Base-by-base conservation (phyloP, 2,329 filamentous ascomycete genomes). In the Cadophora luteo-olivacea region DNA sequence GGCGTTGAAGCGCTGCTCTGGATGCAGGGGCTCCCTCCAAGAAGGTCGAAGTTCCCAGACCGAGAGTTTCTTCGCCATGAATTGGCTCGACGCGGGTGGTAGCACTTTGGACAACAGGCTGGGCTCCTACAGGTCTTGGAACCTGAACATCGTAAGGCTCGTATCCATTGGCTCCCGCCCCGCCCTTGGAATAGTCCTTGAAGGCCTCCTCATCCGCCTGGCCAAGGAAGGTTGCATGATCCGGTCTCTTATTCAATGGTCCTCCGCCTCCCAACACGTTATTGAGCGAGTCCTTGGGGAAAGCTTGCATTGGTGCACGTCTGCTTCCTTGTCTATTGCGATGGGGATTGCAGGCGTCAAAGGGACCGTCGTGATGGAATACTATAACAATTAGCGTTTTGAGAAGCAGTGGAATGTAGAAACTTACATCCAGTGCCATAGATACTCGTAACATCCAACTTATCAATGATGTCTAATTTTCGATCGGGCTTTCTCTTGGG, bases 281-380 rank as follows among this genome's bases (percentile, higher is more conserved):
- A 84, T 99, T 99, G 69, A 92, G 87, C 1, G 94, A 97, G 75
- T 92, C 93, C 76, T 93, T 92, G 25, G 96, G 93, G 80, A 98
- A 99, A 1, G 96, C 96, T 79, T 97, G 91, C 93, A 99, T 97
- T 0, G 96, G 96, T 7, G 96, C 94, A 65, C 92, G 89, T 69
- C 90, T 89, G 76, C 91, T 90, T 75, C 90, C 92, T 77, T 92
- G 92, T 68, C 92, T 90, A 80, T 98, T 99, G 72, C 96, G 92
- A 79, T 97, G 92, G 4, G 96, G 94, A 79, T 97, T 97, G 79
- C 96, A 92, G 24, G 96, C 96, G 80, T 99, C 96, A 76, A 97
- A 99, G 4, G 96, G 96, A 0, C 96, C 96, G 77, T 98, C 96
- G 77, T 99, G 96, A 77, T 99, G 96, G 81, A 98, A 97, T 74